phyloP scores from a whole-genome alignment of 179 eudicot genomes.

The Beta macrorhiza region DNA sequence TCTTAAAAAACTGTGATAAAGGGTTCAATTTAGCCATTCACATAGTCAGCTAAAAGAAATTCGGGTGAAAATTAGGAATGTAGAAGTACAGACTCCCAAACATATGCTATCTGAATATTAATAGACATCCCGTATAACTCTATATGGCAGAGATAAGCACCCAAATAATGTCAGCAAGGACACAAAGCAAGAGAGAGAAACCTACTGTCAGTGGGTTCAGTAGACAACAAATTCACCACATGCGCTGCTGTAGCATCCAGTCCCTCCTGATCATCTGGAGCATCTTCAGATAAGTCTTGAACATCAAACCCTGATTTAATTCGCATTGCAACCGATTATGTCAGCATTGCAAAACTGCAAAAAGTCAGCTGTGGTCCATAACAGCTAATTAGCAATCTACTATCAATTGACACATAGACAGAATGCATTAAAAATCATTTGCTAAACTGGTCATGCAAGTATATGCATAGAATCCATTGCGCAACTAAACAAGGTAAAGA shows the following conservation, averaged over 20 bases:
- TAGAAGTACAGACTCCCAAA: neutral
- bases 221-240: constrained; percentile 51
- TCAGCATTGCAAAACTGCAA: constrained; percentile 20
- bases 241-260: constrained; percentile 49
- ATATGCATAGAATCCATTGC: neutral
- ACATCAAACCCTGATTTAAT: constrained; percentile 49
- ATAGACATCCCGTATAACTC: neutral
- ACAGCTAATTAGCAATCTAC: neutral
- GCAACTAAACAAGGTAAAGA: constrained; percentile 8
- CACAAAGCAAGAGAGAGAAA: constrained; percentile 19
- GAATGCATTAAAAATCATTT: neutral
- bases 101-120: neutral
- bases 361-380: constrained; percentile 4
- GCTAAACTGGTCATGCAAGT: neutral
- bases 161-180: neutral
- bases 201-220: constrained; percentile 52
- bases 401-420: neutral
- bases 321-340: constrained; percentile 5
- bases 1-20: neutral
- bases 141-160: neutral
- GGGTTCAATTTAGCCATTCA: neutral
- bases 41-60: neutral
- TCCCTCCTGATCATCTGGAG: constrained; percentile 46
- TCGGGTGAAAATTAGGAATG: neutral
- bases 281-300: constrained; percentile 44